Evolutionary conservation across 164 flowering plant genomes (phyloP), one percentile per base, ranked within the genome.

Genomic region (Tetrastigma voinierianum): DNA sequence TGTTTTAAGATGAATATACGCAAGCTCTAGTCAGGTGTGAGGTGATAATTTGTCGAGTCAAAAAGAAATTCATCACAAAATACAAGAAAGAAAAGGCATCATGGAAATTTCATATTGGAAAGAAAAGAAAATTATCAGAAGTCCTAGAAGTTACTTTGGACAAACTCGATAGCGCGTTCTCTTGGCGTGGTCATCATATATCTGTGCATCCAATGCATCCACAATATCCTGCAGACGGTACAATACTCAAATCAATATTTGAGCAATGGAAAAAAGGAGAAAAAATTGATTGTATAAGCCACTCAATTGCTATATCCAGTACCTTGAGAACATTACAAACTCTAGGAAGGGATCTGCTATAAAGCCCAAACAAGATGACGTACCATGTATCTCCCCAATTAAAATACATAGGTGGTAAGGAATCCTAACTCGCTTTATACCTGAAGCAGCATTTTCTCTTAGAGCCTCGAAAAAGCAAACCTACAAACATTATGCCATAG

Each of bases 281-380:
- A n/a, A 57, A 45, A 10, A 12, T 18, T 20, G 20, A 15, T n/a
- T 10, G 44, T 4, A 60, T 20, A 43, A 15, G 51, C 14, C 24
- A 20, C 9, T 46, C 23, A 9, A 14, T 18, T 5, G 18, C 4
- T 15, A 23, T 9, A 4, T 46, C 23, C 47, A 49, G 9, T 67
- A 93, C 99, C 99, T 91, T 54, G 98, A 88, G 68, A 96, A 96
- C 99, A 96, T 93, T 9, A 87, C 90, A 77, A 91, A 90, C 80
- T 96, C 99, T 9, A 88, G 79, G 75, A 93, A 96, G 32, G 77
- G 0, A 97, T 91, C n/a, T 98, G 98, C 82, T n/a, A n/a, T n/a
- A 96, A 69, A 67, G 80, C 96, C 97, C 97, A n/a, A n/a, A n/a
- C n/a, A n/a, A 96, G 70, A 85, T 87, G 58, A 87, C 94, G 64